Base-by-base conservation (phyloP, 306 rosid species). In the Echinosophora koreensis region DNA sequence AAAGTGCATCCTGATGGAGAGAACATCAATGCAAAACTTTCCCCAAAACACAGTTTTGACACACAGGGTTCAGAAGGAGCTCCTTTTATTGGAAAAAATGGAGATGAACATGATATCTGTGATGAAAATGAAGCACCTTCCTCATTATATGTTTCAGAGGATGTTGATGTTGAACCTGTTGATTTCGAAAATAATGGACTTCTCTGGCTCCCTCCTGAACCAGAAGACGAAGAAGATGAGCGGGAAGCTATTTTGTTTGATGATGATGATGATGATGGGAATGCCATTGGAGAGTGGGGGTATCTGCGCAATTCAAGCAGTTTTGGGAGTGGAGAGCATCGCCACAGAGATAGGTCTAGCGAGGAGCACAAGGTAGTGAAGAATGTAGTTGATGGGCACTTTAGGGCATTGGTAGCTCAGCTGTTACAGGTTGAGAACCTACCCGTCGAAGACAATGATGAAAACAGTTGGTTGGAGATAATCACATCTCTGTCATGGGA, bases 131-230 rank as follows among this genome's bases (percentile, higher is more conserved):
- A 91, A 68, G 86, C 88, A 51, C 84, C 89, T 74, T 87, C 97
- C 38, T 88, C 97, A 4, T 49, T 86, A 65, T 92, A 81, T 79
- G 87, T 80, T 66, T 84, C 86, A 18, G 87, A 71, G 73, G 87
- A 82, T 46, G 87, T 82, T 55, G 88, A 86, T 66, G 28, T 82
- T 73, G 98, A 92, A 79, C 91, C 98, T 75, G 91, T 92, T 77
- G 97, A 96, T 89, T 92, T 92, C 69, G 97, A 92, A 83, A 96
- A 88, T 82, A 91, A 91, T 71, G 98, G 94, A 65, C 91, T 92
- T 87, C 91, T 96, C 66, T 96, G 99, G 99, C 91, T 92, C 61
- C 99, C 99, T 52, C 97, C 99, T 59, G 97, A 90, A 69, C 99
- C 99, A 13, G 98, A 96, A 86, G 93, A 95, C 34, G 97, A 86